phyloP scores from a whole-genome alignment of 208 protist genomes.

The Trypanosoma brucei region DNA sequence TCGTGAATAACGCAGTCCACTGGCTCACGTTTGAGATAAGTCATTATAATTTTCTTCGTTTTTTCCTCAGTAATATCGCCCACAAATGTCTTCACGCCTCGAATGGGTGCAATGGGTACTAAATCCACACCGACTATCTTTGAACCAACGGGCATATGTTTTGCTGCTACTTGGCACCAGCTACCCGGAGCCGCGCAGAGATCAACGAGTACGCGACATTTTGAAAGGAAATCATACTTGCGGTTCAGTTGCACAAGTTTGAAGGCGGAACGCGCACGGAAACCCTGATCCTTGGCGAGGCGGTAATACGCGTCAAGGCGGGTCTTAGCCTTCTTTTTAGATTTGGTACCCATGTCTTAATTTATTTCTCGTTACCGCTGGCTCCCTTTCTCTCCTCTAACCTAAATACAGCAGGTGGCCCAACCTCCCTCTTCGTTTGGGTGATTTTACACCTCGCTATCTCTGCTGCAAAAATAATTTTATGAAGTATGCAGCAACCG shows the following conservation, averaged over 20 bases:
- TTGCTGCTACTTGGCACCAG: constrained; percentile 94
- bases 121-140: constrained; percentile 98
- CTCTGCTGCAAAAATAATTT: too few species aligned
- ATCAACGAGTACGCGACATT: constrained; percentile 90
- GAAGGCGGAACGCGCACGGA: constrained; percentile 97
- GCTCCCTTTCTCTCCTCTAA: neutral
- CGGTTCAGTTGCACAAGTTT: constrained; percentile 99
- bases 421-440: neutral
- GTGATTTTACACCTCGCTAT: neutral
- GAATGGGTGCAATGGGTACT: constrained; percentile 97
- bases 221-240: constrained; percentile 98
- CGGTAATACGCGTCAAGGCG: constrained; percentile 96
- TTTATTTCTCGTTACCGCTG: neutral
- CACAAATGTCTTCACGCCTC: constrained; percentile 92
- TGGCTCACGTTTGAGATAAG: constrained; percentile 92
- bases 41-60: constrained; percentile 92
- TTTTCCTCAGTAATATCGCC: constrained; percentile 99
- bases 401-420: neutral
- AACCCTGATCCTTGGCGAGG: constrained; percentile 98
- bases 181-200: constrained; percentile 98
- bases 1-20: constrained; percentile 97
- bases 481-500: too few species aligned
- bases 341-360: constrained; percentile 75
- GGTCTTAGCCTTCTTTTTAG: constrained; percentile 92
- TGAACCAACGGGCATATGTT: constrained; percentile 95